Base-by-base conservation (phyloP, 805 yeast genomes). In the Metschnikowia baotianmanensis region DNA sequence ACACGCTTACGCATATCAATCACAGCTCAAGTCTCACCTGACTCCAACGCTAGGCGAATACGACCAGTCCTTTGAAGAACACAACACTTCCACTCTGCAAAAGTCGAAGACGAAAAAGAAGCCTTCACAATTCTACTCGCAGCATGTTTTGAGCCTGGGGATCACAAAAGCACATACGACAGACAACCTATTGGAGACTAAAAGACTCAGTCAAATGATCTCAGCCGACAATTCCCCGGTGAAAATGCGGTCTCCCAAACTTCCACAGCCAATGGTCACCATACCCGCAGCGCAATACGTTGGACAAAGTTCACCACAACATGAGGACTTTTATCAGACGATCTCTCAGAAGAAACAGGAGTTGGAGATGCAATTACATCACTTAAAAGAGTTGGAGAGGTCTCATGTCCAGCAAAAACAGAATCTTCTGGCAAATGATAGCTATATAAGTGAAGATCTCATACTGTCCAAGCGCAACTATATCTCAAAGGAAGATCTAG, bases 351-450 rank as follows among this genome's bases (percentile, higher is more conserved):
- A 63, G 47, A 59, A 63, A 40, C 69, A 62, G 30, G 70, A 65
- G 48, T 58, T 69, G 34, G 73, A 69, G 46, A 34, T 60, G 49
- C 73, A 68, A 46, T 54, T 69, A 31, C 58, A 59, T 27, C 63
- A 61, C 25, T 54, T 66, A 42, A 60, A 55, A 33, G 53, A 57
- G 21, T 52, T 65, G 49, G 69, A 66, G 43, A 53, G 43, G 12
- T 33, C 40, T 6, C 52, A 48, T 18, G 23, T 33, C 32, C 45
- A 37, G 24, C 43, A 34, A 27, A 35, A 33, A 15, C 40, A 16
- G 5, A 30, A 34, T 15, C 12, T 22, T 2, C 50, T 43, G 50
- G 44, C 40, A 26, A 65, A 65, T 30, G 59, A 64, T 15, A 48
- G 58, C 21, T 65, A 57, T 32, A 40, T 59, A 15, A 62, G 70